Evolutionary conservation across 2,329 filamentous ascomycete genomes (phyloP).

Genomic region (Penicillium sp.): DNA sequence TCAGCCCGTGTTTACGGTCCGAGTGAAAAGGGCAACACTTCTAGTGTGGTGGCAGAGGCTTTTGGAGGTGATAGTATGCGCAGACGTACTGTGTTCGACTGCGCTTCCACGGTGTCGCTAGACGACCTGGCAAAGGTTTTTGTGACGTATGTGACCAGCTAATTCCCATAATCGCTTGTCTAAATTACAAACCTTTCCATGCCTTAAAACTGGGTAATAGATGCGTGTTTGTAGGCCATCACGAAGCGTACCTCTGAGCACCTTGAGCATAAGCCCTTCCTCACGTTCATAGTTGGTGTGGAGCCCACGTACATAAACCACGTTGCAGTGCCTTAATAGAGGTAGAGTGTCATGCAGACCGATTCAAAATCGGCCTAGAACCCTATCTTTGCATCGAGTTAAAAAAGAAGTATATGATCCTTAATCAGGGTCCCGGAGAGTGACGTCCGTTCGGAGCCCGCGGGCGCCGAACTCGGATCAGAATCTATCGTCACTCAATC

Average conservation of each 20-base stretch:
- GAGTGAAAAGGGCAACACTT: constrained; percentile 10
- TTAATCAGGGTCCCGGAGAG: background rate
- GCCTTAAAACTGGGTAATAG: background rate
- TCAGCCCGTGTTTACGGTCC: constrained; percentile 27
- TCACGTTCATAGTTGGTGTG: background rate
- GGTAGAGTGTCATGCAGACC: background rate
- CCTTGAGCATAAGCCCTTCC: background rate
- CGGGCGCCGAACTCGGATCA: constrained; percentile 4
- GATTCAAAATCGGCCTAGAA: background rate
- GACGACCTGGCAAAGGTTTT: constrained; percentile 23
- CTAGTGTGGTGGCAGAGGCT: constrained; percentile 9
- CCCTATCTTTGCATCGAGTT: background rate
- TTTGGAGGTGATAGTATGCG: constrained; percentile 23
- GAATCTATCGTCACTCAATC: background rate
- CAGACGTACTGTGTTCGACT: constrained; percentile 24
- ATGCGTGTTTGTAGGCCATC: background rate
- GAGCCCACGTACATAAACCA: background rate
- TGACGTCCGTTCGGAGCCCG: constrained; percentile 5
- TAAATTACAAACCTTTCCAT: background rate
- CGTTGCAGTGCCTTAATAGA: background rate
- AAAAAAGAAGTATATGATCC: background rate
- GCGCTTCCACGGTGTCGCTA: constrained; percentile 17
- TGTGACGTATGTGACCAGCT: constrained; percentile 10
- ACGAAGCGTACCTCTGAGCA: background rate
- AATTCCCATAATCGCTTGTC: background rate